Conservation (phyloP, 768 basidiomycete species). For the Phlebiopsis flavidoalba region DNA sequence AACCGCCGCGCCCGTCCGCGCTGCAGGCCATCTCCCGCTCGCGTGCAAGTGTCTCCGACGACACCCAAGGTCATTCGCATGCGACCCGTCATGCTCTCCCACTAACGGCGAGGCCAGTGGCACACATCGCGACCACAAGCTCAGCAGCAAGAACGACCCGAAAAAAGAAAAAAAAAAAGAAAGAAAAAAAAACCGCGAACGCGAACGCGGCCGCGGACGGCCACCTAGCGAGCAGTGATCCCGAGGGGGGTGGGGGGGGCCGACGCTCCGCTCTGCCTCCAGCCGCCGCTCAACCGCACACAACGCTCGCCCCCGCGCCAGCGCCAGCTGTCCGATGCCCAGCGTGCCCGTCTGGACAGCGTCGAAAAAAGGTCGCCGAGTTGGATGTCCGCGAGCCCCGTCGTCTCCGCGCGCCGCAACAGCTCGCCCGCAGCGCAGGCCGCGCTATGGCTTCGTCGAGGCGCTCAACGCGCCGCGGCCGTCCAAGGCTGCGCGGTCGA, state of each 20-base stretch:
- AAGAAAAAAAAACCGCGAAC: too few relatives aligned
- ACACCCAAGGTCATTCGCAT: slow-evolving; percentile 22
- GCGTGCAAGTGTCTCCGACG: slow-evolving; percentile 19
- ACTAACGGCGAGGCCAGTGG: slow-evolving; percentile 16
- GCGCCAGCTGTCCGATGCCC: slow-evolving; percentile 3
- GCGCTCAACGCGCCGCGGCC: slow-evolving; percentile 30
- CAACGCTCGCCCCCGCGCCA: slow-evolving; percentile 21
- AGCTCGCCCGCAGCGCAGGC: slow-evolving; percentile 48
- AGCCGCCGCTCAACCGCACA: slow-evolving; percentile 18
- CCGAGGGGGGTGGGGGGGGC: too few relatives aligned
- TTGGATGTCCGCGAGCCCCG: slow-evolving; percentile 37
- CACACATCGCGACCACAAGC: slow-evolving; percentile 10
- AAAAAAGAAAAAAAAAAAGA: too few relatives aligned
- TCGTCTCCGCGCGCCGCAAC: slow-evolving; percentile 43
- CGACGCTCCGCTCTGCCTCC: slow-evolving; percentile 21
- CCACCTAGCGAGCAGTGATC: slow-evolving; percentile 16
- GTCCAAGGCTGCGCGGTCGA: slow-evolving; percentile 20
- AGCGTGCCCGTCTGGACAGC: slow-evolving; percentile 25
- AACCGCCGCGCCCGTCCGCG: neutral
- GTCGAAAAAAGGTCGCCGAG: slow-evolving; percentile 40
- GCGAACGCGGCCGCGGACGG: slow-evolving; percentile 18
- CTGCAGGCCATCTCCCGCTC: slow-evolving; percentile 13
- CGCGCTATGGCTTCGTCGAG: slow-evolving; percentile 31
- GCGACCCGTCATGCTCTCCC: slow-evolving; percentile 16
- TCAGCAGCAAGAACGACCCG: too few relatives aligned